phyloP scores from a whole-genome alignment of 192 early-diverging fungal genomes.

The Gaertneriomyces sp. region DNA sequence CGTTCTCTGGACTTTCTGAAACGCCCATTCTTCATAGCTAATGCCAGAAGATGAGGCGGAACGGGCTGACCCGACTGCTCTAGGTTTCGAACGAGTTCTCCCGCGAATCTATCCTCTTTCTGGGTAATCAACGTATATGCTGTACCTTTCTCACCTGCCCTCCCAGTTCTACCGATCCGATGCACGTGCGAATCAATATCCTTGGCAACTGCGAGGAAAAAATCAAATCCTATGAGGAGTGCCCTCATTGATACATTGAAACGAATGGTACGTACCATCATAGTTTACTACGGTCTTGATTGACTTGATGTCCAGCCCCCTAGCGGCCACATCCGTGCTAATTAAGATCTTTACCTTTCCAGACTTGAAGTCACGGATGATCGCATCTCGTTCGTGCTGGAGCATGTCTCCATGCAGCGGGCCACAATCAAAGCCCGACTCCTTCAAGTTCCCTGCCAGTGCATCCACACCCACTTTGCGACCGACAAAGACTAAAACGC shows the following conservation, averaged over 20 bases:
- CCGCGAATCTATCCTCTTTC: slow-evolving; percentile 65
- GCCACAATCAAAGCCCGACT: slow-evolving; percentile 52
- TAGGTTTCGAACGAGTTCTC: slow-evolving; percentile 52
- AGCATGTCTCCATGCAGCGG: slow-evolving; percentile 76
- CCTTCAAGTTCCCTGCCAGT: slow-evolving; percentile 60
- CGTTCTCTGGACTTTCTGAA: slow-evolving; percentile 56
- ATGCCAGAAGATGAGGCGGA: slow-evolving; percentile 78
- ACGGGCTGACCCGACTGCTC: slow-evolving; percentile 75
- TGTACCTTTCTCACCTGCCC: slow-evolving; percentile 88
- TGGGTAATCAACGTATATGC: slow-evolving; percentile 92
- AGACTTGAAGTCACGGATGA: slow-evolving; percentile 64
- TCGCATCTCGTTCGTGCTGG: slow-evolving; percentile 72
- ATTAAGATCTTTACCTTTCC: slow-evolving; percentile 59
- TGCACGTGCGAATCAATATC: slow-evolving; percentile 86
- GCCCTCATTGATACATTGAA: not conserved
- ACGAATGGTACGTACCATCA: slow-evolving; percentile 39
- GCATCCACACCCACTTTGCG: slow-evolving; percentile 70
- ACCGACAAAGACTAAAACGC: slow-evolving; percentile 73
- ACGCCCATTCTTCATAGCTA: slow-evolving; percentile 71
- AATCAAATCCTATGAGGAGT: slow-evolving; percentile 2
- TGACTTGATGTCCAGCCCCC: slow-evolving; percentile 77
- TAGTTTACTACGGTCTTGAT: slow-evolving; percentile 77
- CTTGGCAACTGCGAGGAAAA: slow-evolving; percentile 47
- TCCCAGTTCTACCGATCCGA: slow-evolving; percentile 93
- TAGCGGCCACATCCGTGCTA: slow-evolving; percentile 50